Evolutionary conservation across 1,139 yeast genomes (phyloP).

Genomic region (Zygosaccharomyces sapae): DNA sequence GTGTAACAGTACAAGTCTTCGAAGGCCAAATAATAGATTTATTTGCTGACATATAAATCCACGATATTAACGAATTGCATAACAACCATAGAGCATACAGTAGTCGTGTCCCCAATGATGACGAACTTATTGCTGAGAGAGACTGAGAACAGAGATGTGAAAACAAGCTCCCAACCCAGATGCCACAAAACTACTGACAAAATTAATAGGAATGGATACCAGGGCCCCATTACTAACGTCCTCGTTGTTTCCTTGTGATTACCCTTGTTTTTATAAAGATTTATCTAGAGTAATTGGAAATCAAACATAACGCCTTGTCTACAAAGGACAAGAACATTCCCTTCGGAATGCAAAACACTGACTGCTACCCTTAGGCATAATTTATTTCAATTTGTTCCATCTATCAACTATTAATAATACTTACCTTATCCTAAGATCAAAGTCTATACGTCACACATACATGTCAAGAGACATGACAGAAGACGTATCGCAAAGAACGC

Average conservation of each 20-base stretch:
- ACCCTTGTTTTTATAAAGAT: too few species aligned
- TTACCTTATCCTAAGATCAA: background rate
- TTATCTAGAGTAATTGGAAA: too few species aligned
- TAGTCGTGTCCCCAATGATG: slow-evolving; percentile 74
- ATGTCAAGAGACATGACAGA: slow-evolving; percentile 8
- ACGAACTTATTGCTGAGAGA: slow-evolving; percentile 50
- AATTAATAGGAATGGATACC: slow-evolving; percentile 59
- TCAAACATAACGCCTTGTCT: too few species aligned
- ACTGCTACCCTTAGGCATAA: too few species aligned
- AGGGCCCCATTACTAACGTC: slow-evolving; percentile 67
- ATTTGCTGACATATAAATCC: slow-evolving; percentile 80
- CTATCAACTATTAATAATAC: background rate
- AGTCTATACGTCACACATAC: slow-evolving; percentile 6
- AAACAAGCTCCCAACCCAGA: slow-evolving; percentile 82
- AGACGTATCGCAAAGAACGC: slow-evolving; percentile 3
- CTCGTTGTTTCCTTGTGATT: background rate
- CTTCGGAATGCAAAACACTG: too few species aligned
- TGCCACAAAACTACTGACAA: slow-evolving; percentile 65
- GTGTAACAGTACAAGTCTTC: slow-evolving; percentile 67
- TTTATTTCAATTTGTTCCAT: background rate
- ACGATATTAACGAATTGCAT: slow-evolving; percentile 74
- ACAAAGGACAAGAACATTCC: too few species aligned
- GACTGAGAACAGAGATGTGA: slow-evolving; percentile 63
- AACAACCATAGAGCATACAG: slow-evolving; percentile 78
- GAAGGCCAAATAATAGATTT: slow-evolving; percentile 75